Percentiles rank a stretch among this genome's conserved stretches.
Conservation (phyloP, 1,284 basidiomycete genomes). For the Fomitopsis betulina region DNA sequence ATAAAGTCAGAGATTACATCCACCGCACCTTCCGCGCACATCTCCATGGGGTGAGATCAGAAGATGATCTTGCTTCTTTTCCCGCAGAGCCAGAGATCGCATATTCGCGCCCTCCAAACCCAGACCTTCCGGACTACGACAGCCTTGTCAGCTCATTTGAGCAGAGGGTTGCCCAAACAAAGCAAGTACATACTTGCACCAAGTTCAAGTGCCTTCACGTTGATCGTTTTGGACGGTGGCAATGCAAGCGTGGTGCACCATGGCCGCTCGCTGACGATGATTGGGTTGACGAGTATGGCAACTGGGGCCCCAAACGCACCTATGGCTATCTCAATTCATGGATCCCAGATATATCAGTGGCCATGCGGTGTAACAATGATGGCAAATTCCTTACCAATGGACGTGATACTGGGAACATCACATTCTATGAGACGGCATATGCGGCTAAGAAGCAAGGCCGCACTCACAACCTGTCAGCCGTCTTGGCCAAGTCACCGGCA, state of each 20-base stretch:
- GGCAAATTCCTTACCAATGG: constrained; percentile 29
- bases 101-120: constrained; percentile 17
- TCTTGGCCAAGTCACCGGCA: constrained; percentile 23
- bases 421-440: constrained; percentile 26
- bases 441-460: constrained; percentile 14
- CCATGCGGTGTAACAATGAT: constrained; percentile 28
- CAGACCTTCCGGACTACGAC: constrained; percentile 6
- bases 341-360: constrained; percentile 19
- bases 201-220: constrained; percentile 18
- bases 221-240: constrained; percentile 12
- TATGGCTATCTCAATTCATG: constrained; percentile 25
- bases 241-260: constrained; percentile 29
- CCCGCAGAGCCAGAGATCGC: constrained; percentile 18
- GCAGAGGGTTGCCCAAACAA: constrained; percentile 14
- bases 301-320: constrained; percentile 16
- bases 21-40: constrained; percentile 25
- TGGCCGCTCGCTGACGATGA: constrained; percentile 8
- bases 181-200: constrained; percentile 29
- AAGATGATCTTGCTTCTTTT: constrained; percentile 3
- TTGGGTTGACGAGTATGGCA: constrained; percentile 15
- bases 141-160: constrained; percentile 4
- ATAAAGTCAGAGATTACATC: constrained; percentile 23
- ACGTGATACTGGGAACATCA: constrained; percentile 16
- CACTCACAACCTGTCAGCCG: constrained; percentile 21
- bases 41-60: constrained; percentile 14